Percentiles rank a stretch among this genome's conserved stretches.
Evolutionary conservation across 2,329 filamentous ascomycete species (phyloP).

Genomic region (Pestalotiopsis fici): DNA sequence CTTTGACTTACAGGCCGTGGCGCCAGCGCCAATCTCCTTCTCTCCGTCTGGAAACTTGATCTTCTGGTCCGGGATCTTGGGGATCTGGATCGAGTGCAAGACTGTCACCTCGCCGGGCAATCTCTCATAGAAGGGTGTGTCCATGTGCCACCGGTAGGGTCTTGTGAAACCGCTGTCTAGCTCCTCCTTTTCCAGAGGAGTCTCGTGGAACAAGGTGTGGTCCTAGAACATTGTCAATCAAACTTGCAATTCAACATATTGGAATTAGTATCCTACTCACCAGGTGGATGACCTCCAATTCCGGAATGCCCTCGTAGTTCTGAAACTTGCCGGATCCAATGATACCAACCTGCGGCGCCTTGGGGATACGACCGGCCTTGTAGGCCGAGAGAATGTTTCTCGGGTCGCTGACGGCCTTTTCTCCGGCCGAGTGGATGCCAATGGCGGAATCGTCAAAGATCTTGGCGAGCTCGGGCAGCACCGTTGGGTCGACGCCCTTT

Average conservation of each 20-base stretch:
- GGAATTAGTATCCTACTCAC: not conserved
- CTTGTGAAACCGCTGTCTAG: not conserved
- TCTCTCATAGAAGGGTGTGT: not conserved
- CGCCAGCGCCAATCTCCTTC: not conserved
- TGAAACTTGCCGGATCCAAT: not conserved
- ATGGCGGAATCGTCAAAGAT: constrained; percentile 3
- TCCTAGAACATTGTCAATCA: not conserved
- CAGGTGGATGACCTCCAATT: constrained; percentile 1
- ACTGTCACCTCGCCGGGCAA: not conserved
- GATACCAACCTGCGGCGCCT: constrained; percentile 1
- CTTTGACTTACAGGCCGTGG: not conserved
- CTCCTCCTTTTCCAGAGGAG: not conserved
- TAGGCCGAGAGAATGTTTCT: not conserved
- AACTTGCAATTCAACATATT: not conserved
- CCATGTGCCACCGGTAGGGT: constrained; percentile 3
- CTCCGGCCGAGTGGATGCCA: not conserved
- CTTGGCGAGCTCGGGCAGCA: constrained; percentile 1
- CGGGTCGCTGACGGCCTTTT: constrained; percentile 5
- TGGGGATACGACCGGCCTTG: constrained; percentile 1
- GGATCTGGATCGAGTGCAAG: not conserved
- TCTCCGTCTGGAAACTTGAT: not conserved
- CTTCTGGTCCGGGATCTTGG: constrained; percentile 1
- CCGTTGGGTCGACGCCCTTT: not conserved
- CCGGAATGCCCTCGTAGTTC: not conserved
- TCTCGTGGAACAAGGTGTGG: not conserved